phyloP scores from a whole-genome alignment of 768 basidiomycete species.

The Tulasnella sp. region DNA sequence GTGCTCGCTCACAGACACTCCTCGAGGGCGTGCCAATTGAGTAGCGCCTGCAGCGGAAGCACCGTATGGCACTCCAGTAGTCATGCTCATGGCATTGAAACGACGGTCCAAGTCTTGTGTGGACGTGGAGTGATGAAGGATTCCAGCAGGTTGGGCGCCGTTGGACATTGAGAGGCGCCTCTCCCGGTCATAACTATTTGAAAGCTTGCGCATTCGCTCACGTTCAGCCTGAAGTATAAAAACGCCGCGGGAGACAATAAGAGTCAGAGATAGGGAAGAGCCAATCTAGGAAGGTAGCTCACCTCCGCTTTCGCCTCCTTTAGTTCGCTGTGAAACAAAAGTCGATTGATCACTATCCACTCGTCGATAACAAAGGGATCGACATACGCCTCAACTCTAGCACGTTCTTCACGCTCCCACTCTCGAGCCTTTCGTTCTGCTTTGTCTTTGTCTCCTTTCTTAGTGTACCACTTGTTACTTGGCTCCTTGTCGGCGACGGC shows the following conservation, averaged over 20 bases:
- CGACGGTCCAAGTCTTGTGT: not conserved
- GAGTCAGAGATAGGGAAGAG: no score
- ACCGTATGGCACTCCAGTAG: not conserved
- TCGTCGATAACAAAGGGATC: constrained; percentile 15
- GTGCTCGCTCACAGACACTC: not conserved
- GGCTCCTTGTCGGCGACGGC: not conserved
- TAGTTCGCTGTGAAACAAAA: not conserved
- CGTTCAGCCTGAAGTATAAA: not conserved
- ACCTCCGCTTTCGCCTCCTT: not conserved
- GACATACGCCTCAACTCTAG: constrained; percentile 18
- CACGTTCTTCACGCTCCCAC: constrained; percentile 3
- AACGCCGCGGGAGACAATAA: no score
- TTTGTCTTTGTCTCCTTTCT: constrained; percentile 4
- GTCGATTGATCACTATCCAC: not conserved
- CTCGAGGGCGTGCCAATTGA: not conserved
- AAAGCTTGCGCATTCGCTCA: constrained; percentile 5
- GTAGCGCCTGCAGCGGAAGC: not conserved
- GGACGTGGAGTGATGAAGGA: constrained; percentile 4
- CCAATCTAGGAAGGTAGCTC: not conserved
- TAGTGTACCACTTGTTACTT: not conserved
- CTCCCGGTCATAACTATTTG: not conserved
- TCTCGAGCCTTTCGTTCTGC: constrained; percentile 7
- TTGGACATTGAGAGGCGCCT: not conserved
- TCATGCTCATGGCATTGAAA: not conserved
- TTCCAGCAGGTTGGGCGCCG: not conserved